Evolutionary conservation across 176 grass and related monocot genomes (phyloP).

Genomic region (Triticum urartu): DNA sequence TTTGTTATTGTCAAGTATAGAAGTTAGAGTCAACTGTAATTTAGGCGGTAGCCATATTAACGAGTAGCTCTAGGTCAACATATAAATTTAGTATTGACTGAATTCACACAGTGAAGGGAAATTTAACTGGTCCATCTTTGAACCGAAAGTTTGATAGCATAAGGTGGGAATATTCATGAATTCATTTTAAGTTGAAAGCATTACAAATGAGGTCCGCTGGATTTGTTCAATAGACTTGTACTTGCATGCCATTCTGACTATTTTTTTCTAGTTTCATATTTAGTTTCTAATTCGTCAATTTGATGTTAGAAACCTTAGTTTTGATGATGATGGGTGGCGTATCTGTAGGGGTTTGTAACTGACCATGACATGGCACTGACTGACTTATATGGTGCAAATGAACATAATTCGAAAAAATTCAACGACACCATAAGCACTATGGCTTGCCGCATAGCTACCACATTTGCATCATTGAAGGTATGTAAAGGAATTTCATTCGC

Average conservation of each 20-base stretch:
- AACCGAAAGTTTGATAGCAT: slow-evolving; percentile 14
- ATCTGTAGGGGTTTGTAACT: slow-evolving; percentile 71
- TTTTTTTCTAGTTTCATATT: background rate
- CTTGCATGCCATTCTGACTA: background rate
- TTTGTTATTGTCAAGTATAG: background rate
- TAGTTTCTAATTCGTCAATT: background rate
- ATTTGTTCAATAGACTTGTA: slow-evolving; percentile 10
- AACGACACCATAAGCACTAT: slow-evolving; percentile 72
- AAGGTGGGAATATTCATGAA: slow-evolving; percentile 7
- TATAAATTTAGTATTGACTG: slow-evolving; percentile 5
- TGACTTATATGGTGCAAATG: slow-evolving; percentile 68
- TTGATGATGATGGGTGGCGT: slow-evolving; percentile 6
- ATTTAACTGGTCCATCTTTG: background rate
- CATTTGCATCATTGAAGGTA: slow-evolving; percentile 95
- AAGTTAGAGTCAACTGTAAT: background rate
- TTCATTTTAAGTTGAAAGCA: slow-evolving; percentile 15
- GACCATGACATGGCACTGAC: slow-evolving; percentile 84
- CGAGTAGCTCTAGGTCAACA: background rate
- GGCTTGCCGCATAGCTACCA: slow-evolving; percentile 78
- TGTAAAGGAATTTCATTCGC: slow-evolving; percentile 19
- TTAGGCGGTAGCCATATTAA: background rate
- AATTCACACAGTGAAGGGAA: slow-evolving; percentile 15
- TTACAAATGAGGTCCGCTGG: background rate
- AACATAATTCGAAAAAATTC: slow-evolving; percentile 56
- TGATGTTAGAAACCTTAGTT: background rate